phyloP scores from a whole-genome alignment of 257 asterid genomes.

The Fraxinus excelsior region DNA sequence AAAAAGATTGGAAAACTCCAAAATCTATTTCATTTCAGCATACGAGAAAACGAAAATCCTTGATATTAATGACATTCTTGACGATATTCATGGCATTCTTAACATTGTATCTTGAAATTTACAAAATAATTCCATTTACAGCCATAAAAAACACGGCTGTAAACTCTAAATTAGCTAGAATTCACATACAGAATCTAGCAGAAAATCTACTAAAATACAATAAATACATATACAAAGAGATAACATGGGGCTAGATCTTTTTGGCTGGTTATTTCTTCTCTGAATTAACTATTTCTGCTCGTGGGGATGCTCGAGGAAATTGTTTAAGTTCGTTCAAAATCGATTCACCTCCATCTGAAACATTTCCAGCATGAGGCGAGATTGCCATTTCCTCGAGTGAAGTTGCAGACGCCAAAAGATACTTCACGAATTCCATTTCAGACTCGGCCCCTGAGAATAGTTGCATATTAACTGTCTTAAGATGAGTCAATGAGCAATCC shows the following conservation, averaged over 20 bases:
- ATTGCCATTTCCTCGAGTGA: constrained; percentile 53
- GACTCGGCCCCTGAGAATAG: constrained; percentile 43
- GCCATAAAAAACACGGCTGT: neutral
- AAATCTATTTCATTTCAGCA: no score
- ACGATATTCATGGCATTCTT: no score
- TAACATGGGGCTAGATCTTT: neutral
- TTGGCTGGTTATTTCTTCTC: constrained; percentile 23
- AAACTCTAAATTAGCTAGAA: neutral
- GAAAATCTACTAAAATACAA: neutral
- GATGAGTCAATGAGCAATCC: constrained; percentile 36
- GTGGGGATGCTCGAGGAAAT: constrained; percentile 47
- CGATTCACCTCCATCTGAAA: constrained; percentile 47
- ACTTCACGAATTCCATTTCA: constrained; percentile 13
- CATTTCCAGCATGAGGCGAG: constrained; percentile 32
- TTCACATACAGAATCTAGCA: neutral
- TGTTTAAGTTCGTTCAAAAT: constrained; percentile 48
- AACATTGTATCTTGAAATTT: neutral
- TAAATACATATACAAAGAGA: neutral
- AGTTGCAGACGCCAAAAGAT: constrained; percentile 45
- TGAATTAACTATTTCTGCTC: constrained; percentile 44
- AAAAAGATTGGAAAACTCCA: no score
- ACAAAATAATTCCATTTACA: neutral
- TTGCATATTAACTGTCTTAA: constrained; percentile 48
- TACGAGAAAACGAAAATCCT: no score
- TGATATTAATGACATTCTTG: no score